Evolutionary conservation across 106 monocot genomes (phyloP).

Genomic region (Xerophyta viscosa): DNA sequence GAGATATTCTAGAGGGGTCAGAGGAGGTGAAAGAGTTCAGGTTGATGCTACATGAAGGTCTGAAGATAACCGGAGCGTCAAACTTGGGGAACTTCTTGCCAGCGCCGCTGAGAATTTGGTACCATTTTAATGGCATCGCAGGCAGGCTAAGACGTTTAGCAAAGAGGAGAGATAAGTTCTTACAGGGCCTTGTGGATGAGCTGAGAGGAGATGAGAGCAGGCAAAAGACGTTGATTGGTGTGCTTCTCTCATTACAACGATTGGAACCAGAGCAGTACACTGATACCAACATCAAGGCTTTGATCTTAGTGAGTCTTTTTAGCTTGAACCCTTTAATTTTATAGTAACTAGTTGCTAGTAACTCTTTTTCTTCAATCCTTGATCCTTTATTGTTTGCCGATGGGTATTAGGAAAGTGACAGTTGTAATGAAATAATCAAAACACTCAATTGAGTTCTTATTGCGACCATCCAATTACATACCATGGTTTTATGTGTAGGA

Average conservation of each 20-base stretch:
- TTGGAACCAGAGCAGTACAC: not conserved
- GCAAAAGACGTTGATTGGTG: not conserved
- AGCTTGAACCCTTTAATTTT: too few relatives aligned
- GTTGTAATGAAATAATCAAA: too few relatives aligned
- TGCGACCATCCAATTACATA: too few relatives aligned
- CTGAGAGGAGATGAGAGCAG: not conserved
- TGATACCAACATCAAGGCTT: slow-evolving; percentile 1
- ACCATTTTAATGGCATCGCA: not conserved
- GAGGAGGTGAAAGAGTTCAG: not conserved
- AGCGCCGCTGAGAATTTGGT: too few relatives aligned
- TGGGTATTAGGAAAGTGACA: too few relatives aligned
- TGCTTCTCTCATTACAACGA: slow-evolving; percentile 3
- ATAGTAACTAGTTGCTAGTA: too few relatives aligned
- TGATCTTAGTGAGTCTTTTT: not conserved
- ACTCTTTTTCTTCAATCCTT: too few relatives aligned
- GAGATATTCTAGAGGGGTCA: not conserved
- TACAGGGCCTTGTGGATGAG: not conserved
- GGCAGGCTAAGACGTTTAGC: not conserved
- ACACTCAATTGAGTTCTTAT: too few relatives aligned
- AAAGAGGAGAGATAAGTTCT: slow-evolving; percentile 1
- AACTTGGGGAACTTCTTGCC: slow-evolving; percentile 3
- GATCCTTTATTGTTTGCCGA: too few relatives aligned
- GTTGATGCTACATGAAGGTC: not conserved
- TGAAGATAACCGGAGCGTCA: not conserved
- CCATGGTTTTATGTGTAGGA: too few relatives aligned